Conservation (phyloP, 1,139 yeast species). For the Zygoascus meyerae region DNA sequence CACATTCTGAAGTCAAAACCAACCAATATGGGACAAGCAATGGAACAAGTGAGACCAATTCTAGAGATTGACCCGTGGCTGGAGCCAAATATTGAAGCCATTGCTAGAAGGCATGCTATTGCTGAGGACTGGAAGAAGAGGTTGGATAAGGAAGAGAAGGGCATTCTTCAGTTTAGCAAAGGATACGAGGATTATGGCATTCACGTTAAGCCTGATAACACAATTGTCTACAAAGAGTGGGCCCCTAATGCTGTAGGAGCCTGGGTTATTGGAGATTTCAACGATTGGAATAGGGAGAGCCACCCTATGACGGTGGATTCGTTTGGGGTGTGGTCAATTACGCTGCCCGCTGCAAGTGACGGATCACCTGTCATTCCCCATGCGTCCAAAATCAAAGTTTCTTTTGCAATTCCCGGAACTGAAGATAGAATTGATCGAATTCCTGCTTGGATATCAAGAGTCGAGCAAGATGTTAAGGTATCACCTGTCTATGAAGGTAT, state of each 20-base stretch:
- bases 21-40: not conserved
- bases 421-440: slow-evolving; percentile 73
- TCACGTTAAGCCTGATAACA: slow-evolving; percentile 52
- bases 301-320: slow-evolving; percentile 53
- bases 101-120: slow-evolving; percentile 47
- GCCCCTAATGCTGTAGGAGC: slow-evolving; percentile 82
- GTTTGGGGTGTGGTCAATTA: slow-evolving; percentile 65
- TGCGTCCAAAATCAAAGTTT: slow-evolving; percentile 70
- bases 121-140: slow-evolving; percentile 56
- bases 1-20: no score
- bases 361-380: slow-evolving; percentile 71
- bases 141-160: slow-evolving; percentile 42
- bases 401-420: slow-evolving; percentile 50
- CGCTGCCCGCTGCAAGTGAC: slow-evolving; percentile 41
- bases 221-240: slow-evolving; percentile 69
- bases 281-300: slow-evolving; percentile 63
- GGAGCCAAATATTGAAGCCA: slow-evolving; percentile 64
- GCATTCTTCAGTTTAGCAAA: slow-evolving; percentile 46
- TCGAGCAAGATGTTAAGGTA: slow-evolving; percentile 55
- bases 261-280: slow-evolving; percentile 82
- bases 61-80: slow-evolving; percentile 81
- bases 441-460: slow-evolving; percentile 86
- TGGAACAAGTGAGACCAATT: slow-evolving; percentile 15
- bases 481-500: slow-evolving; percentile 73
- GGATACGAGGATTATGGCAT: slow-evolving; percentile 73